Base-by-base conservation (phyloP, 208 protist species). In the Wallacemonas sp. region DNA sequence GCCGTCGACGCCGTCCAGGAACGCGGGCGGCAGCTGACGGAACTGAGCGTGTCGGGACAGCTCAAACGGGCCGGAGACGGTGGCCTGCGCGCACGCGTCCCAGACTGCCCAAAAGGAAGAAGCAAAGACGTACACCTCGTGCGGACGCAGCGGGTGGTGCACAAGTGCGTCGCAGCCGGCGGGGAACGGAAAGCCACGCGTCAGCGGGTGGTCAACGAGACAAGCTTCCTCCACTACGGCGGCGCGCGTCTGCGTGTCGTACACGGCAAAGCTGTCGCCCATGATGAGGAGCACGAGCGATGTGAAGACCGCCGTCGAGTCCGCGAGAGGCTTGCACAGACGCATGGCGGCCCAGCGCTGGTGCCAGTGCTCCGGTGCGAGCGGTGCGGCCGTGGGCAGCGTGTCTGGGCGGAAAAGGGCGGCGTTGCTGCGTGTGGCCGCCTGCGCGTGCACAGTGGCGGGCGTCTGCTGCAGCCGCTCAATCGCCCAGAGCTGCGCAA, bases 121-220 rank as follows among this genome's bases (percentile, higher is more conserved):
- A 23, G 63, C 75, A 59, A 91, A 79, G 44, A 86, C 74, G 49
- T 77, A 79, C 14, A 70, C 78, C 16, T 77, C 66, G 28, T 74
- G 62, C 29, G 74, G 81, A 44, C 75, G 72, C 20, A 76, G 44
- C 4, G 81, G 85, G 42, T 77, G 64, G 69, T 86, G 66, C 49
- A 88, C 77, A 11, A 61, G 57, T 25, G 72, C 77, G 45, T 87
- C 79, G 62, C 87, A 81, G 5, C 85, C 85, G 12, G 55, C 59
- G 23, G 59, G 18, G 71, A 91, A 88, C 5, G 85, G 85, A 29
- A 78, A 75, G 26, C 39, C 44, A 1, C 20, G 10, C 5, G 75
- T 38, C n/a, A 65, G 20, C 3, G 32, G n/a, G 22, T 41, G 57
- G 26, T 66, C 44, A 1, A 22, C 32, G 33, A 79, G 69, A 14